A percentile compares a stretch with the other conserved stretches of the same genome.
These are phyloP conservation scores for Psidium guajava DNA, from an alignment of 345 rosid genomes.

Conservation along the genomic window DNA sequence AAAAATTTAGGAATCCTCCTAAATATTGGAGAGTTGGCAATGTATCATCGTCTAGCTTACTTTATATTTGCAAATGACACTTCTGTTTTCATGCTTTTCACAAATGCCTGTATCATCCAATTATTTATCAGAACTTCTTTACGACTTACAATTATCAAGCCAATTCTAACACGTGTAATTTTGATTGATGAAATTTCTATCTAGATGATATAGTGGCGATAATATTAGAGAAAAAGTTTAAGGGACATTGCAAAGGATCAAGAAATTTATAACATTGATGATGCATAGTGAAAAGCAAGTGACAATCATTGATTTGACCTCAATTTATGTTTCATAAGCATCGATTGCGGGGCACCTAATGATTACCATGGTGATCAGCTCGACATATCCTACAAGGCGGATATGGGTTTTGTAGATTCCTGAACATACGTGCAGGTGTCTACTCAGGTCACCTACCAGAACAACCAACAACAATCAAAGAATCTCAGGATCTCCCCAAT, in stretches of 20 bases:
- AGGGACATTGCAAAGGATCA: background rate
- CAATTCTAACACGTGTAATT: background rate
- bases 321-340: conserved; percentile 7
- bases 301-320: background rate
- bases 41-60: background rate
- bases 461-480: background rate
- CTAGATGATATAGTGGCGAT: background rate
- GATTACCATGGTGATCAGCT: background rate
- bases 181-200: background rate
- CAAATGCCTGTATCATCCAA: background rate
- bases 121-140: background rate
- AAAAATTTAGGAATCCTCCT: background rate
- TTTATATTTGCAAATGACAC: background rate
- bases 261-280: background rate
- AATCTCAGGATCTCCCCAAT: conserved; percentile 13
- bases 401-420: background rate
- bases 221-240: background rate
- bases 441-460: background rate
- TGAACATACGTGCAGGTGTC: background rate
- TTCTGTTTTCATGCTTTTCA: background rate
- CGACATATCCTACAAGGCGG: conserved; percentile 1
- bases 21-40: accelerated
- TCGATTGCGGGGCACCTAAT: conserved; percentile 9
- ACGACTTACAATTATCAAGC: background rate
- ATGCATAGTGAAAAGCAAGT: background rate